A percentile compares a stretch with the other conserved stretches of the same genome.
These are phyloP conservation scores for Thelephora aurantiotincta DNA, from an alignment of 768 basidiomycete species.

Conservation along the genomic window DNA sequence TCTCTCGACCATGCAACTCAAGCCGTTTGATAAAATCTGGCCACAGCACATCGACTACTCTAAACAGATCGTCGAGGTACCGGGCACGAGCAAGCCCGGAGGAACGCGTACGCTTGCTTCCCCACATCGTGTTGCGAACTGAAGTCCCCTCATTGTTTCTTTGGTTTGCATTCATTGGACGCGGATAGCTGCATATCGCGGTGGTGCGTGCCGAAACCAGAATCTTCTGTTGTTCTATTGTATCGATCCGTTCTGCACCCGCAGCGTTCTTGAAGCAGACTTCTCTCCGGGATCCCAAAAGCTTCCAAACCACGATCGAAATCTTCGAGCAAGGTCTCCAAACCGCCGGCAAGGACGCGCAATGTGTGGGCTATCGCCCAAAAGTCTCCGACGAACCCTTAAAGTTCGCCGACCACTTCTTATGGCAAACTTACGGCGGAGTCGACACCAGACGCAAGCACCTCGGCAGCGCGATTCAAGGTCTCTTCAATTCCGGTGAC, in stretches of 20 bases:
- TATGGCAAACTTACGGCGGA: slow-evolving; percentile 67
- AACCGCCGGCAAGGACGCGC: too few relatives aligned
- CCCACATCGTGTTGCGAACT: neutral
- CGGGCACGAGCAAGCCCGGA: slow-evolving; percentile 68
- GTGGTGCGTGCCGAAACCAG: slow-evolving; percentile 26
- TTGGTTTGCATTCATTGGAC: slow-evolving; percentile 1
- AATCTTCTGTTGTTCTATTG: too few relatives aligned
- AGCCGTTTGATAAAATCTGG: slow-evolving; percentile 9
- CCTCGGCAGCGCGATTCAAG: slow-evolving; percentile 60
- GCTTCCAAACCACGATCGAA: slow-evolving; percentile 40
- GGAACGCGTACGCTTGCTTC: slow-evolving; percentile 28
- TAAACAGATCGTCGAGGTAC: slow-evolving; percentile 52
- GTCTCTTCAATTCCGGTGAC: slow-evolving; percentile 47
- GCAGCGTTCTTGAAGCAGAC: slow-evolving; percentile 39
- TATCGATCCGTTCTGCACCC: neutral
- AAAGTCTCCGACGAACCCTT: slow-evolving; percentile 49
- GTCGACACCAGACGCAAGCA: slow-evolving; percentile 57
- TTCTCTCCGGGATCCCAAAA: slow-evolving; percentile 35
- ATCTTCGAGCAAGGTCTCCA: slow-evolving; percentile 46
- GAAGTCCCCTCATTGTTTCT: neutral
- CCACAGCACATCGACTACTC: slow-evolving; percentile 33
- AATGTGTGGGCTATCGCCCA: slow-evolving; percentile 47
- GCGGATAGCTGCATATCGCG: slow-evolving; percentile 55
- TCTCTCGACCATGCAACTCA: neutral
- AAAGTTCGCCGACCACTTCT: slow-evolving; percentile 52